A percentile compares a stretch with the other conserved stretches of the same genome.
These are phyloP conservation scores for Penicillium coffeae DNA, from an alignment of 495 filamentous ascomycete genomes.

Conservation along the genomic window DNA sequence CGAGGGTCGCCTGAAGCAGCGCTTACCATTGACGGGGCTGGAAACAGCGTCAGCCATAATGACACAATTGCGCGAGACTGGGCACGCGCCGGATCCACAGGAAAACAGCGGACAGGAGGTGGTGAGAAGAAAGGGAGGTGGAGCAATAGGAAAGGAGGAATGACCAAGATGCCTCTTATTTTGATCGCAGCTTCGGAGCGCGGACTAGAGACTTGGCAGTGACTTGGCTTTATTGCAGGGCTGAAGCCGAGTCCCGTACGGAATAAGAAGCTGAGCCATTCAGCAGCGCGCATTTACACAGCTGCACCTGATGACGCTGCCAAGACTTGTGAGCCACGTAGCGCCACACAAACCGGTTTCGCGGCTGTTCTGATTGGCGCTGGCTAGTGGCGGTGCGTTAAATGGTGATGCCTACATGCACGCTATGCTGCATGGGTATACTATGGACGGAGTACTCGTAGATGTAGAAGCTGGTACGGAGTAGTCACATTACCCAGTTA, in stretches of 20 bases:
- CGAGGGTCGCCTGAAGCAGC: too few relatives aligned
- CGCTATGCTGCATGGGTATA: neutral
- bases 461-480: too few relatives aligned
- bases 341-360: constrained; percentile 21
- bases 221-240: constrained; percentile 21
- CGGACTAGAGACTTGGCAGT: constrained; percentile 7
- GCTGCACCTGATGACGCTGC: constrained; percentile 21
- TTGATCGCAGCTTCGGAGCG: neutral
- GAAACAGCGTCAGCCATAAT: constrained; percentile 9
- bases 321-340: constrained; percentile 21
- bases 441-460: neutral
- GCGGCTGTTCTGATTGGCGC: constrained; percentile 7
- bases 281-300: too few relatives aligned
- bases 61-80: neutral
- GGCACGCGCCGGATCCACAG: neutral
- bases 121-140: constrained; percentile 1
- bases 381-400: constrained; percentile 18
- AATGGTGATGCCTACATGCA: neutral
- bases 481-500: too few relatives aligned
- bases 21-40: constrained; percentile 11
- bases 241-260: constrained; percentile 15
- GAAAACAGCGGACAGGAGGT: neutral
- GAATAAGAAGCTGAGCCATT: constrained; percentile 11
- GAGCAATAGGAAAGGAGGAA: constrained; percentile 8
- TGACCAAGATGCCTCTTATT: neutral